phyloP scores from a whole-genome alignment of 1,284 basidiomycete species.

The Melampsora medusae region DNA sequence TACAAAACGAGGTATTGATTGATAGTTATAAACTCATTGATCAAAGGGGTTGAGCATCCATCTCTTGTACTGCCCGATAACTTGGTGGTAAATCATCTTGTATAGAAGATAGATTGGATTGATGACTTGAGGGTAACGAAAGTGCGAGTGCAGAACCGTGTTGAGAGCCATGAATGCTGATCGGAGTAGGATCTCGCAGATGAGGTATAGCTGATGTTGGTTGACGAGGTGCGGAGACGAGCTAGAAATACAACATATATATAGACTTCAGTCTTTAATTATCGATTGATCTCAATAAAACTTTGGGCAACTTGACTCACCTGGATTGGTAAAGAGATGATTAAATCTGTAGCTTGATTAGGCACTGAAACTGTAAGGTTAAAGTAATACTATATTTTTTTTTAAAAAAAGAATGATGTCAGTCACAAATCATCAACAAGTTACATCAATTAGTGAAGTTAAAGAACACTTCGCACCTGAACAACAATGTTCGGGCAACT shows the following conservation, averaged over 20 bases:
- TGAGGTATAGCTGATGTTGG: not conserved
- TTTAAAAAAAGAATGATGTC: not conserved
- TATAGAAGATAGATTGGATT: too few species aligned
- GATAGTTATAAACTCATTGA: not conserved
- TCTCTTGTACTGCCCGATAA: constrained; percentile 15
- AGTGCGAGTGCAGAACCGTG: not conserved
- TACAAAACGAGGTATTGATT: not conserved
- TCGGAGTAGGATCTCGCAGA: not conserved
- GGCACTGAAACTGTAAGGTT: constrained; percentile 14
- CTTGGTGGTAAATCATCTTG: not conserved
- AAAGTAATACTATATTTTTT: constrained; percentile 22
- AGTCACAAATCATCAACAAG: not conserved
- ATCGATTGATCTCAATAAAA: not conserved
- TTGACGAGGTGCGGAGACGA: constrained; percentile 1
- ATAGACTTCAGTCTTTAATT: not conserved
- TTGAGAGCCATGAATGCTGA: not conserved
- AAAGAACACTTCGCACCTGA: not conserved
- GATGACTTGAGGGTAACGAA: not conserved
- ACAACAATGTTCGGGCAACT: constrained; percentile 14
- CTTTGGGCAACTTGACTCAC: not conserved
- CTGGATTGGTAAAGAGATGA: constrained; percentile 16
- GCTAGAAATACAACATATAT: not conserved
- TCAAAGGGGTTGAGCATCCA: not conserved
- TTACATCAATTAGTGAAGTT: too few species aligned
- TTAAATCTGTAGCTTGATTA: not conserved